Conservation (phyloP, 495 filamentous ascomycete species). For the Peziza echinospora region DNA sequence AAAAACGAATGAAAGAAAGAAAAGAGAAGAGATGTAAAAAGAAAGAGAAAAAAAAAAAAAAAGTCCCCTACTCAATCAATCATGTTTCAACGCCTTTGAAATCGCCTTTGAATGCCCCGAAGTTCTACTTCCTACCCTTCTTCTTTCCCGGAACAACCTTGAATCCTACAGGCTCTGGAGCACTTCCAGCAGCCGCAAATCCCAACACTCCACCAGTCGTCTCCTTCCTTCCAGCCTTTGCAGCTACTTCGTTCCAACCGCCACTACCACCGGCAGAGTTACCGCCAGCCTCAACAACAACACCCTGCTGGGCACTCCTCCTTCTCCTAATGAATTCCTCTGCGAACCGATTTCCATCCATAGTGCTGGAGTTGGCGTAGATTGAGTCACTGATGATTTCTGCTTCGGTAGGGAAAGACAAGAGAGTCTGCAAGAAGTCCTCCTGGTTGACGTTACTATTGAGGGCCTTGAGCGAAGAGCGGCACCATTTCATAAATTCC, state of each 20-base stretch:
- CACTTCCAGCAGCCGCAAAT: constrained; percentile 26
- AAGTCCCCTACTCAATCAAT: not conserved
- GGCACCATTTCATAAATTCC: constrained; percentile 86
- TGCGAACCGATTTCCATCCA: constrained; percentile 80
- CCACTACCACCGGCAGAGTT: constrained; percentile 30
- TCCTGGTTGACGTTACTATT: constrained; percentile 24
- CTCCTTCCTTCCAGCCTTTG: constrained; percentile 38
- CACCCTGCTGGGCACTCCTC: constrained; percentile 74
- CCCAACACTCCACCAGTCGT: constrained; percentile 34
- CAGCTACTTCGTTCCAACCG: constrained; percentile 88
- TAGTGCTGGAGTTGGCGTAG: constrained; percentile 60
- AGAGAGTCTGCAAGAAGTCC: constrained; percentile 51
- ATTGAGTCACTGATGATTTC: constrained; percentile 74
- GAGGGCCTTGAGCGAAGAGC: constrained; percentile 41
- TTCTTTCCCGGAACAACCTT: constrained; percentile 82
- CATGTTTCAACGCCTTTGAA: not conserved
- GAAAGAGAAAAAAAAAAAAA: not conserved
- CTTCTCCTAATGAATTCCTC: constrained; percentile 85
- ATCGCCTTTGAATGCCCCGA: not conserved
- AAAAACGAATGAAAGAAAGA: too few relatives aligned
- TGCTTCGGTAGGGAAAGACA: constrained; percentile 50
- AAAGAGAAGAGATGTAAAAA: not conserved
- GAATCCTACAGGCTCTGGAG: constrained; percentile 40
- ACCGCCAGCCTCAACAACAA: constrained; percentile 37
- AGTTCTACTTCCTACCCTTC: constrained; percentile 49